A percentile compares a stretch with the other conserved stretches of the same genome.
Evolutionary conservation across 2,329 filamentous ascomycete species (phyloP).

Genomic region (Colletotrichum sp.): DNA sequence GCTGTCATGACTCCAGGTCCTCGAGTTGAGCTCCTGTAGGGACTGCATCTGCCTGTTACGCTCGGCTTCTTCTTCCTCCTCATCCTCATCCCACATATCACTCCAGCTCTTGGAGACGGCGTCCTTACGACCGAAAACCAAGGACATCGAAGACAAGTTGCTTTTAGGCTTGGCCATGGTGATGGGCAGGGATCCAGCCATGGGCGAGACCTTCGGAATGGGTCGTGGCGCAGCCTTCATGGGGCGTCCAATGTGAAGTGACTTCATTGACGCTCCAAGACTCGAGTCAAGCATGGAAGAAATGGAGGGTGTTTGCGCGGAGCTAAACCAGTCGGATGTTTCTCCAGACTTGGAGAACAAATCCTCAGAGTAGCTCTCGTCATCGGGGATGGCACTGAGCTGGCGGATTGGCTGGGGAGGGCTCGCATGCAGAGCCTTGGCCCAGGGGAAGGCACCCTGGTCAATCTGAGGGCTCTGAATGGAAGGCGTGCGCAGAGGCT

Average conservation of each 20-base stretch:
- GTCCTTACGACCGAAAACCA: constrained; percentile 80
- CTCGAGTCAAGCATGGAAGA: constrained; percentile 86
- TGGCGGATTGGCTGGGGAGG: constrained; percentile 76
- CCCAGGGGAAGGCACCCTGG: constrained; percentile 90
- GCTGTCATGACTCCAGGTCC: constrained; percentile 82
- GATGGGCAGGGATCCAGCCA: constrained; percentile 77
- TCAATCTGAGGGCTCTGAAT: constrained; percentile 87
- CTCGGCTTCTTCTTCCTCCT: constrained; percentile 75
- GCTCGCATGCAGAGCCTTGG: constrained; percentile 83
- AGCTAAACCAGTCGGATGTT: constrained; percentile 79
- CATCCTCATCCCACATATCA: constrained; percentile 95
- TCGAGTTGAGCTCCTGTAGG: constrained; percentile 72
- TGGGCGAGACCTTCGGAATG: constrained; percentile 59
- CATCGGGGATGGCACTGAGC: constrained; percentile 84
- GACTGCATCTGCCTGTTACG: constrained; percentile 62
- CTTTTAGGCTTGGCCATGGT: constrained; percentile 78
- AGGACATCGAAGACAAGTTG: constrained; percentile 73
- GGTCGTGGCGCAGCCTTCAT: constrained; percentile 47
- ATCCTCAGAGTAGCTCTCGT: constrained; percentile 82
- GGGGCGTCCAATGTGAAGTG: constrained; percentile 61
- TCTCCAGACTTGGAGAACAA: constrained; percentile 81
- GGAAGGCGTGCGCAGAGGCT: constrained; percentile 94
- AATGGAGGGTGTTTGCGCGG: constrained; percentile 78
- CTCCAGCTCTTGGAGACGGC: constrained; percentile 98
- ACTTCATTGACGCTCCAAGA: constrained; percentile 81